Evolutionary conservation across 495 filamentous ascomycete genomes (phyloP), one percentile per base, ranked within the genome.

Genomic region (Physcia stellaris): DNA sequence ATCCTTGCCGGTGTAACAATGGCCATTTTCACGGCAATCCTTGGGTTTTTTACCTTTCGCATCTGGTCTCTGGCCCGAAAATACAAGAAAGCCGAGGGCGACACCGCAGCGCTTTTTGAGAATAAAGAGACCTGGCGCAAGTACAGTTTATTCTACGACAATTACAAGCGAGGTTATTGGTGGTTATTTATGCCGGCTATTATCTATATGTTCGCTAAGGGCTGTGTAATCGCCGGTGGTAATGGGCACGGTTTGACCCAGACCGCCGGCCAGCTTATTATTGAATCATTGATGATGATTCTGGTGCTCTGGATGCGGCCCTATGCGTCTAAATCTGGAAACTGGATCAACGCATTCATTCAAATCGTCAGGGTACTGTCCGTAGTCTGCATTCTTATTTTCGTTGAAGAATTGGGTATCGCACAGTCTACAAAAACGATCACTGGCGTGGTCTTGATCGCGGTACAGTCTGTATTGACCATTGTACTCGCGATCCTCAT

Each of bases 71-170:
- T 81, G 26, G 90, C 88, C 11, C 72, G 72, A 46, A 68, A 67
- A 44, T 82, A 79, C 45, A 88, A 83, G 59, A 71, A 70, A 47
- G 40, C 60, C 15, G 77, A 93, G 51, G 86, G 87, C 41, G 83
- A 94, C 37, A 60, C 75, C 4, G 63, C 66, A 11, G 68, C 63
- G 1, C 63, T 98, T 6, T 98, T 81, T 56, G 85, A 94, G 34
- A 73, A 95, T 54, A 90, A 86, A 64, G 75, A 80, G 39, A 82
- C 79, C 34, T 94, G 92, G 88, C 68, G 81, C 49, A 92, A 86
- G 59, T 98, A 98, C 67, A 92, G 82, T 50, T 64, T 95, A 24
- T 98, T 98, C 66, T 98, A 98, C 60, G 90, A 98, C 48, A 80
- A 77, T 47, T 95, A 90, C 61, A 85, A 87, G 58, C 80, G 77